Percentiles rank a stretch among this genome's conserved stretches.
These are phyloP conservation scores for Trichoderma sp. DNA, from an alignment of 2,329 filamentous ascomycete species.

Conservation along the genomic window DNA sequence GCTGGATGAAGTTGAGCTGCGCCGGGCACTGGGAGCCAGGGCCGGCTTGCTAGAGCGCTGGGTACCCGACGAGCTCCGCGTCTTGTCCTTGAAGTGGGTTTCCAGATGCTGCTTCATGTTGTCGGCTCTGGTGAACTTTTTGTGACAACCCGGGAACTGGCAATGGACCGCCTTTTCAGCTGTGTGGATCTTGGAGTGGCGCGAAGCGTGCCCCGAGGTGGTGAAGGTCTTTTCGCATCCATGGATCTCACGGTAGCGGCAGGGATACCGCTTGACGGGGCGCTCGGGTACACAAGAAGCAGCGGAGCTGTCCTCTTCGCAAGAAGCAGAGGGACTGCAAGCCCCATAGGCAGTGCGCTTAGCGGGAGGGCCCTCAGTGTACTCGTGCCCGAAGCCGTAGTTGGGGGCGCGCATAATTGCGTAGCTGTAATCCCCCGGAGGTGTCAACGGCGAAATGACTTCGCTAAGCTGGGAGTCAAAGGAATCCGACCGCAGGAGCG, in stretches of 20 bases:
- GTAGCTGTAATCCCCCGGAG: conserved; percentile 44
- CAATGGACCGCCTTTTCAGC: conserved; percentile 73
- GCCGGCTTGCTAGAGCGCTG: conserved; percentile 34
- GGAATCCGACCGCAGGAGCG: conserved; percentile 58
- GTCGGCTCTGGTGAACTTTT: conserved; percentile 77
- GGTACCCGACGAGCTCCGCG: conserved; percentile 40
- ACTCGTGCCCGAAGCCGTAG: conserved; percentile 37
- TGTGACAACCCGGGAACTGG: conserved; percentile 66
- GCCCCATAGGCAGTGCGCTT: conserved; percentile 44
- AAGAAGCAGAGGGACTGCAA: conserved; percentile 46
- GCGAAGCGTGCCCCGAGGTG: conserved; percentile 79
- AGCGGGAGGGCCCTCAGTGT: conserved; percentile 32
- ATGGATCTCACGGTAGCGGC: conserved; percentile 67
- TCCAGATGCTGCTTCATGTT: conserved; percentile 86
- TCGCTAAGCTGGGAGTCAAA: conserved; percentile 60
- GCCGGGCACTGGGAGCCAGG: conserved; percentile 31
- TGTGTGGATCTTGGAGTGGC: conserved; percentile 80
- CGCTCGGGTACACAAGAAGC: conserved; percentile 42
- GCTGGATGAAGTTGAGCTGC: conserved; percentile 32
- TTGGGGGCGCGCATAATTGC: conserved; percentile 35
- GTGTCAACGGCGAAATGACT: conserved; percentile 54
- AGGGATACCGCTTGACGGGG: conserved; percentile 66
- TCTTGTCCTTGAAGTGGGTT: conserved; percentile 67
- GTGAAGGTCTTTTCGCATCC: conserved; percentile 78
- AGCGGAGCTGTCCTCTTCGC: conserved; percentile 49